Evolutionary conservation across 2,329 filamentous ascomycete species (phyloP).

Genomic region (Penicillium sp.): DNA sequence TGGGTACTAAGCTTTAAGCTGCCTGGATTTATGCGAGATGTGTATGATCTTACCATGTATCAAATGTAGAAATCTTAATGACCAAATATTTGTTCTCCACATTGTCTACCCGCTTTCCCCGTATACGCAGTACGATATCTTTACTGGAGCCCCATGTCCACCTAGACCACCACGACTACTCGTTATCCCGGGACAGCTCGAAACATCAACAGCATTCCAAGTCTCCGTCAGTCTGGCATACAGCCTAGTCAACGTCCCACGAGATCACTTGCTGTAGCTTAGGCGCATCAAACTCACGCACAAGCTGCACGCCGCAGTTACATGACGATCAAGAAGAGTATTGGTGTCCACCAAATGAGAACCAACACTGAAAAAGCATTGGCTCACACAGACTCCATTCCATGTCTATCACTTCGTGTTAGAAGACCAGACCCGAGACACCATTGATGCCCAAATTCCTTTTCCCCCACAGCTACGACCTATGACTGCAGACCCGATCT

Average conservation of each 20-base stretch:
- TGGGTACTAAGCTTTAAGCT: slow-evolving; percentile 40
- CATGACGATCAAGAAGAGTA: neutral
- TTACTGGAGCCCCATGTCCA: neutral
- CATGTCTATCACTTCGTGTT: neutral
- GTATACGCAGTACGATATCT: neutral
- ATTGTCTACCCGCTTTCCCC: neutral
- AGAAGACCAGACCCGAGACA: slow-evolving; percentile 1
- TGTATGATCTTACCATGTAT: slow-evolving; percentile 10
- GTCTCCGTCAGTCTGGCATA: neutral
- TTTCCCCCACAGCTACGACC: neutral
- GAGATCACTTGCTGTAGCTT: slow-evolving; percentile 2
- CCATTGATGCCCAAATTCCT: slow-evolving; percentile 11
- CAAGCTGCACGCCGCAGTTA: neutral
- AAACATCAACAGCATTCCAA: neutral
- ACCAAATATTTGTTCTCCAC: neutral
- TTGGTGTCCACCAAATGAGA: neutral
- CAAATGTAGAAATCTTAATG: slow-evolving; percentile 19
- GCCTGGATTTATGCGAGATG: neutral
- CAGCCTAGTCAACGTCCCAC: neutral
- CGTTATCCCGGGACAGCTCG: neutral
- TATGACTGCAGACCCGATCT: neutral
- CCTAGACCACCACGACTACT: neutral
- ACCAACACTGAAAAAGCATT: neutral
- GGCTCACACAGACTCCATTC: neutral
- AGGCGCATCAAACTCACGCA: neutral